phyloP scores from a whole-genome alignment of 305 asterid species.

The Fraxinus sp. region DNA sequence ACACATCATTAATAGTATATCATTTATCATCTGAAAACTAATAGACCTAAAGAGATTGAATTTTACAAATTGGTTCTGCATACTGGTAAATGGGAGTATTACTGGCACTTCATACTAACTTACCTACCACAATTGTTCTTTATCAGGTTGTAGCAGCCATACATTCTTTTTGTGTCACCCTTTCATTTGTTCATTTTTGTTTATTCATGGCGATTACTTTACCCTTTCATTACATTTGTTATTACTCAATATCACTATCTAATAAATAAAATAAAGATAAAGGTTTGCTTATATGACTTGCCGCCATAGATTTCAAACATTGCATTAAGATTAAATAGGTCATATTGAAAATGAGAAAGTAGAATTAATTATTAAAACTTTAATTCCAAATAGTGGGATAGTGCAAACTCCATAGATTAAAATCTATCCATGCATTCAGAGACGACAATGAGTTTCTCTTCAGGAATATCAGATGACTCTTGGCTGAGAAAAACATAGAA shows the following conservation, averaged over 20 bases:
- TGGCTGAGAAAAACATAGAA: neutral
- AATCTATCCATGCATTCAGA: neutral
- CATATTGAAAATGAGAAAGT: neutral
- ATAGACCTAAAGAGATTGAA: neutral
- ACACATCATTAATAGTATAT: neutral
- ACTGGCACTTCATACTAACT: neutral
- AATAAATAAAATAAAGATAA: too few relatives aligned
- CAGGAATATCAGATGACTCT: neutral
- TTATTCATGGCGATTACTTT: neutral
- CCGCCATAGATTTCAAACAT: neutral
- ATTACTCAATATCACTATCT: neutral
- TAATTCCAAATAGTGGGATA: neutral
- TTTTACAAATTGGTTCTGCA: neutral
- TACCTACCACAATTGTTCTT: neutral
- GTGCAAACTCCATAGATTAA: neutral
- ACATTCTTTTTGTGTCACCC: neutral
- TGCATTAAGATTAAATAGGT: neutral
- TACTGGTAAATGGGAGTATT: neutral
- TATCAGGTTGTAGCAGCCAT: neutral
- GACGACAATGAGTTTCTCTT: neutral
- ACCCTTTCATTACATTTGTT: neutral
- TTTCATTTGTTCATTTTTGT: neutral
- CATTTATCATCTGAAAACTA: neutral
- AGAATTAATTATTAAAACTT: neutral
- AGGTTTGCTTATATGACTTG: neutral